A percentile compares a stretch with the other conserved stretches of the same genome.
Evolutionary conservation across 2,329 filamentous ascomycete species (phyloP).

Genomic region (Clarireedia hainanense): DNA sequence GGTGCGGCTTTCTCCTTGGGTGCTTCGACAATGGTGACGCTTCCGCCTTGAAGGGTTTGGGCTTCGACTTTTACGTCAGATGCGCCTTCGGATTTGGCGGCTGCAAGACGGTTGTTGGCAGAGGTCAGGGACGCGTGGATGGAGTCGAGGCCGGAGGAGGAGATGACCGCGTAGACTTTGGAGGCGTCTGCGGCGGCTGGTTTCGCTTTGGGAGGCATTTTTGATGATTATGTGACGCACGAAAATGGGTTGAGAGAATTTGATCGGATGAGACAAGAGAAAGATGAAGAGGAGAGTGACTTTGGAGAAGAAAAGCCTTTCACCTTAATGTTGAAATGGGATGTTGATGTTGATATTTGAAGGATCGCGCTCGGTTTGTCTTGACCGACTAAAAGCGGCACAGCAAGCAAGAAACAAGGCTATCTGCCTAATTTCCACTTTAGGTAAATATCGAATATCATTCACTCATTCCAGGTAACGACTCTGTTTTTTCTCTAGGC

Average conservation of each 20-base stretch:
- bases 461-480: too few species aligned
- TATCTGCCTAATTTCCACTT: neutral
- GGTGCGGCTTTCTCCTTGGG: neutral
- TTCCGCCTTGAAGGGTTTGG: conserved; percentile 14
- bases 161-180: conserved; percentile 12
- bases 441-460: neutral
- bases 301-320: too few species aligned
- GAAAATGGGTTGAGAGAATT: too few species aligned
- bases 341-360: neutral
- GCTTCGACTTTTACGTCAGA: conserved; percentile 1
- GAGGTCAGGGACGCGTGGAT: conserved; percentile 13
- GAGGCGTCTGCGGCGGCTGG: neutral
- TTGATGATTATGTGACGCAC: neutral
- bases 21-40: conserved; percentile 5
- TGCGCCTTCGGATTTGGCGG: conserved; percentile 4
- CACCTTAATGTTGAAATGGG: neutral
- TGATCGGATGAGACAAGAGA: too few species aligned
- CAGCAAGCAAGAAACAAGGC: neutral
- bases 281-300: too few species aligned
- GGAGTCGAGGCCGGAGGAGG: conserved; percentile 7
- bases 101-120: conserved; percentile 11
- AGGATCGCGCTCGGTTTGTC: neutral
- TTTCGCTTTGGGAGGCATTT: neutral
- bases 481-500: too few species aligned
- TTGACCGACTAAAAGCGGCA: neutral